phyloP scores from a whole-genome alignment of 805 yeast genomes.

The Kluyveromyces siamensis region DNA sequence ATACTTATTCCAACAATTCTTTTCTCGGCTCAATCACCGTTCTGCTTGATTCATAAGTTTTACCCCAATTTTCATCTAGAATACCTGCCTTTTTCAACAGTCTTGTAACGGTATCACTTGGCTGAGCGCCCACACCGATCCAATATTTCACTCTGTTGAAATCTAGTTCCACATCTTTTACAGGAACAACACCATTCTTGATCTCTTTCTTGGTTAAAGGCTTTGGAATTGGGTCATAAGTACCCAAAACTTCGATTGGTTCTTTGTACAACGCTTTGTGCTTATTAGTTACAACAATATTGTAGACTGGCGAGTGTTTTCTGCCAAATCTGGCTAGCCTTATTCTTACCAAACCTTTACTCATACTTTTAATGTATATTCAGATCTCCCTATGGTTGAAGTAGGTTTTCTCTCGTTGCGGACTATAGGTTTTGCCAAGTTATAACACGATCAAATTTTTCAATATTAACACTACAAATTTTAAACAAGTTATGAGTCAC shows the following conservation, averaged over 20 bases:
- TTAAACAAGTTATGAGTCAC: background rate
- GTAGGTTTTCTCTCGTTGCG: background rate
- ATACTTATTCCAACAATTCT: slow-evolving; percentile 15
- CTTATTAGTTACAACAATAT: slow-evolving; percentile 79
- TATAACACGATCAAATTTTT: background rate
- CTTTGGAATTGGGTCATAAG: slow-evolving; percentile 77
- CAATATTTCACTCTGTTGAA: slow-evolving; percentile 88
- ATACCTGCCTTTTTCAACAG: slow-evolving; percentile 73
- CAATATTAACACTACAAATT: background rate
- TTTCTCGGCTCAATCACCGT: slow-evolving; percentile 17
- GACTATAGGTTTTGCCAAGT: too few species aligned
- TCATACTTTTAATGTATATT: slow-evolving; percentile 10
- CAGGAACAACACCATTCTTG: slow-evolving; percentile 47
- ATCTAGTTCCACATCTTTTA: slow-evolving; percentile 75
- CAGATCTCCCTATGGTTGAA: background rate
- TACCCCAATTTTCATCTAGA: slow-evolving; percentile 23
- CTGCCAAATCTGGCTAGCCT: slow-evolving; percentile 92
- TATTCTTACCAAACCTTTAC: slow-evolving; percentile 67
- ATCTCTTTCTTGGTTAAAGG: slow-evolving; percentile 51
- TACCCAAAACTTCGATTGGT: slow-evolving; percentile 93
- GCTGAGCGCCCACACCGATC: slow-evolving; percentile 97
- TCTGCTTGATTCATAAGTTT: slow-evolving; percentile 9
- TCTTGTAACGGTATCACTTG: slow-evolving; percentile 70
- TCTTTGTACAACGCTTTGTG: slow-evolving; percentile 71
- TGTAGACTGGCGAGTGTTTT: slow-evolving; percentile 76